Conservation (phyloP, 1,139 yeast genomes). For the Saccharomyces hybrid region DNA sequence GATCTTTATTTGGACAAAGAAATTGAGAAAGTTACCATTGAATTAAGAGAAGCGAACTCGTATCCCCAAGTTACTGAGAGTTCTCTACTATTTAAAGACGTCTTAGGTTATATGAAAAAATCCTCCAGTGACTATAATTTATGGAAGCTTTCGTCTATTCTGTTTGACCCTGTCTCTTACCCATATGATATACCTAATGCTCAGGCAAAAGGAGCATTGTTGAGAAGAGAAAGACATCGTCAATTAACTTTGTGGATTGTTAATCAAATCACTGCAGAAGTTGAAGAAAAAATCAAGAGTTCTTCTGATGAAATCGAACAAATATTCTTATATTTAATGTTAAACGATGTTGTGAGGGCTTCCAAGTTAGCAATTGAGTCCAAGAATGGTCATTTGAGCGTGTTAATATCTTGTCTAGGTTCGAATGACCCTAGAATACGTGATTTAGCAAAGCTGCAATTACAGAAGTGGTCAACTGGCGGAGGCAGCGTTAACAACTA, state of each 20-base stretch:
- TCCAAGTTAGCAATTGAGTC: conserved; percentile 50
- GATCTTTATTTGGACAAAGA: conserved; percentile 16
- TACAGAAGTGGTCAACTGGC: conserved; percentile 50
- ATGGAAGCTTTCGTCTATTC: conserved; percentile 50
- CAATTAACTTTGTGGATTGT: conserved; percentile 54
- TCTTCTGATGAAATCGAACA: conserved; percentile 35
- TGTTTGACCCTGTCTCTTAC: conserved; percentile 42
- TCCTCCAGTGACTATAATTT: conserved; percentile 23
- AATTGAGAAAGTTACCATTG: conserved; percentile 12
- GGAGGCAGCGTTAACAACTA: conserved; percentile 28
- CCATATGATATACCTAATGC: conserved; percentile 28
- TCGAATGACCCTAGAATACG: conserved; percentile 56
- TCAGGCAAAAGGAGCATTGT: conserved; percentile 28
- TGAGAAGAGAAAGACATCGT: conserved; percentile 40
- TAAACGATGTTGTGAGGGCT: conserved; percentile 57
- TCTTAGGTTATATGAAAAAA: conserved; percentile 13
- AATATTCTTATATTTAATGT: conserved; percentile 47
- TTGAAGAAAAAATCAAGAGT: conserved; percentile 32
- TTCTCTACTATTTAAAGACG: conserved; percentile 18
- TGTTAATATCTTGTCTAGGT: conserved; percentile 64
- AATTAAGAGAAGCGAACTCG: conserved; percentile 19
- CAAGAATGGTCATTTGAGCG: conserved; percentile 61
- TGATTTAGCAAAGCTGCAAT: conserved; percentile 50
- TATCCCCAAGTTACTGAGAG: conserved; percentile 33
- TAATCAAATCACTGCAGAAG: conserved; percentile 40